Percentiles rank a stretch among this genome's conserved stretches.
These are phyloP conservation scores for Pholiota adiposa DNA, from an alignment of 1,284 basidiomycete species.

Conservation along the genomic window DNA sequence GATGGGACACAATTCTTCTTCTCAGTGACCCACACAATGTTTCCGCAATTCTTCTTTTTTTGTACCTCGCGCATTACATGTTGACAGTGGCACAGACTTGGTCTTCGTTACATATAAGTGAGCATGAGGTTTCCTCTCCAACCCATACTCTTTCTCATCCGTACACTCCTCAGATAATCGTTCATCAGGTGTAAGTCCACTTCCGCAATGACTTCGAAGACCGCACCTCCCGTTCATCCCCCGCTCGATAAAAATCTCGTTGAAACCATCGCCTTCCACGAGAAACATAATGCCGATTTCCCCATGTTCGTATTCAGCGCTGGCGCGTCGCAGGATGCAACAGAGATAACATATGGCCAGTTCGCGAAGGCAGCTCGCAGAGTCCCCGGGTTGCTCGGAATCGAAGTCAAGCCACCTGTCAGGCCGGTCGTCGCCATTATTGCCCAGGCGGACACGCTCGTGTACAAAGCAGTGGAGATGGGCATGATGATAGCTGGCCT, in stretches of 20 bases:
- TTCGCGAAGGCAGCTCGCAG: constrained; percentile 33
- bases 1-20: not conserved
- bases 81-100: not conserved
- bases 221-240: constrained; percentile 10
- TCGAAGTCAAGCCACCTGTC: constrained; percentile 16
- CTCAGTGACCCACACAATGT: not conserved
- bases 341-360: constrained; percentile 28
- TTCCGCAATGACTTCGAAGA: not conserved
- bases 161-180: not conserved
- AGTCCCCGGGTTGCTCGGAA: constrained; percentile 27
- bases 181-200: not conserved
- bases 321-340: constrained; percentile 21
- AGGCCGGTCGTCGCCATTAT: constrained; percentile 35
- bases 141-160: too few relatives aligned
- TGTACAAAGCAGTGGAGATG: constrained; percentile 35
- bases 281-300: constrained; percentile 31
- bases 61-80: not conserved
- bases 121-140: too few relatives aligned
- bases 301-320: constrained; percentile 28
- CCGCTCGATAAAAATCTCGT: constrained; percentile 22
- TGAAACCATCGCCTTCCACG: constrained; percentile 32
- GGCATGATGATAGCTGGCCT: constrained; percentile 37
- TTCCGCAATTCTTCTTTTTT: not conserved
- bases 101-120: not conserved
- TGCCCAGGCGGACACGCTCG: constrained; percentile 33